Base-by-base conservation (phyloP, 768 basidiomycete genomes). In the Phanerochaete sordida region DNA sequence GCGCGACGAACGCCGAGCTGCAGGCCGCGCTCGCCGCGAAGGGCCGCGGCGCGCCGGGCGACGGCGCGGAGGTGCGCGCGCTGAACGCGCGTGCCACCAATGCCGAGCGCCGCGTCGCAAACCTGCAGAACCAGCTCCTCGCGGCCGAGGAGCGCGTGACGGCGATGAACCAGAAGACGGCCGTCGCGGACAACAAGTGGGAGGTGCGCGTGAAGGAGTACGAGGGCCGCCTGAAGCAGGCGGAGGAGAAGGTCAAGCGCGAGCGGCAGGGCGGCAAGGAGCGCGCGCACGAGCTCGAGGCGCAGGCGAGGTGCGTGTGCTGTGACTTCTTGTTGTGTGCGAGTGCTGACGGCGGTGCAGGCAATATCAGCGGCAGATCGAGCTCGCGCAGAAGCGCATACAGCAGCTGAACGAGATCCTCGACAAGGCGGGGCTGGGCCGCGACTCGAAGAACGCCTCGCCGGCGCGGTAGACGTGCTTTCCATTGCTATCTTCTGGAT, bases 241-340 rank as follows among this genome's bases (percentile, higher is more conserved):
- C 91, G 1, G 93, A 94, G 67, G 95, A 98, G 78, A 88, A 86
- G 70, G 85, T 93, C 64, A 97, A 97, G 80, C 80, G 91, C 55
- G 95, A 96, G 76, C 79, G 92, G 62, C 95, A 98, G 68, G 97
- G 96, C 3, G 84, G 88, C 46, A 99, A 98, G 75, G 96, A 98
- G 74, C 76, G 91, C 23, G 77, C 90, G 0, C 65, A 72, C 12
- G 90, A 93, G 73, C 75, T 93, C 59, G 87, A 91, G 73, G 84
- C 70, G 54, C 84, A 82, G 65, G 74, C 90, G 63, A 88, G 81
- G 91, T 90, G 79, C 75, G 53, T 46, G 19, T n/a, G 31, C 28
- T 30, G 12, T 28, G 28, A 8, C 9, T 23, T n/a, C 13, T 6
- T 9, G 9, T 16, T 30, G 21, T 7, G 16, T 51, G 19, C 21